Base-by-base conservation (phyloP, 371 early-diverging fungal species). In the Cokeromyces recurvatus region DNA sequence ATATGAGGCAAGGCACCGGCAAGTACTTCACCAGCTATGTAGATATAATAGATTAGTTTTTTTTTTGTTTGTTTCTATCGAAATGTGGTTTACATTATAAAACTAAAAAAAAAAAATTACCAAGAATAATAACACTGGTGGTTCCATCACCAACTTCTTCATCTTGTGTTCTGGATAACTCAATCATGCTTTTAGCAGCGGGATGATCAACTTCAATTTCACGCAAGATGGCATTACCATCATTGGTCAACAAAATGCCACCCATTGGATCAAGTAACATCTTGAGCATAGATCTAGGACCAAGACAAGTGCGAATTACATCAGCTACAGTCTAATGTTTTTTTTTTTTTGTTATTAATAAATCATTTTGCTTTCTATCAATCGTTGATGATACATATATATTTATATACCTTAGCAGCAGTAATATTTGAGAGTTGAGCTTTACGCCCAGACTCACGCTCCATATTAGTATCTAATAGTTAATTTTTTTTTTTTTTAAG, bases 101-200 rank as follows among this genome's bases (percentile, higher is more conserved):
- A n/a, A n/a, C n/a, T n/a, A n/a, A n/a, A n/a, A n/a, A n/a, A n/a
- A n/a, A n/a, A 3, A 37, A 41, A 60, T 62, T 79, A 92, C 92
- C 94, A 29, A 99, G 81, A 62, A 99, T 92, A 51, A 99, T 96
- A 54, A 99, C 99, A 50, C 89, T 85, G 22, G 99, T 99, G 17
- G 99, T 99, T 47, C 99, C 99, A 76, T 99, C 99, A 51, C 99
- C 99, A 29, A 99, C 99, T 74, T 99, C 99, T 71, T 99, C 99
- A 80, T 99, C 99, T 82, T 99, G 99, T 46, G 99, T 99, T 71
- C 99, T 82, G 29, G 95, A 90, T 36, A 99, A 86, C 68, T 99
- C 99, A 63, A 99, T 97, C 91, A 99, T 92, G 58, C 91, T 91
- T 74, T 99, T 98, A 36, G 99, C 99, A 38, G 99, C 99, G 34